Percentiles rank a stretch among this genome's conserved stretches.
Evolutionary conservation across 2,329 filamentous ascomycete genomes (phyloP).

Genomic region (Pseudogymnoascus sp.): DNA sequence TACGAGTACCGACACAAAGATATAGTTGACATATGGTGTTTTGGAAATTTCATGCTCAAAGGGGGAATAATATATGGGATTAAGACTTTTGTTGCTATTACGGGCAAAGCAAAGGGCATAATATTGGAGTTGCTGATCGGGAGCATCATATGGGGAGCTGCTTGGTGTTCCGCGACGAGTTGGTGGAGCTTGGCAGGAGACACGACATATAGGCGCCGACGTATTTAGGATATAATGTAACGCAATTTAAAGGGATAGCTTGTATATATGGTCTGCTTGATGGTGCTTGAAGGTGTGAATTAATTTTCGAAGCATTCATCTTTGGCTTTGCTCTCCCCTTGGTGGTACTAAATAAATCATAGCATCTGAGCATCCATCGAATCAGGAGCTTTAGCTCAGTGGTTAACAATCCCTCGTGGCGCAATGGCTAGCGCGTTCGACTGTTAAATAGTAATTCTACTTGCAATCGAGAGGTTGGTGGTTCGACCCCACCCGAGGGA

Average conservation of each 20-base stretch:
- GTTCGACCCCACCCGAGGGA: conserved; percentile 10
- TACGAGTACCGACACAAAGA: not conserved
- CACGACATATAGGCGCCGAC: not conserved
- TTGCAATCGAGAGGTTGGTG: conserved; percentile 10
- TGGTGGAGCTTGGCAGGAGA: not conserved
- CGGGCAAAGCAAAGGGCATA: not conserved
- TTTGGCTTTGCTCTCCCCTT: not conserved
- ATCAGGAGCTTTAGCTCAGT: not conserved
- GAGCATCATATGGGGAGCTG: not conserved
- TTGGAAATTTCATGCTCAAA: not conserved
- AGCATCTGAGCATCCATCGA: not conserved
- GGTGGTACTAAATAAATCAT: not conserved
- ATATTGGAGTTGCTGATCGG: not conserved
- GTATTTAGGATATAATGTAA: not conserved
- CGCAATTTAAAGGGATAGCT: not conserved
- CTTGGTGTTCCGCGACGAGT: not conserved
- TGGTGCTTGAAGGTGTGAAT: not conserved
- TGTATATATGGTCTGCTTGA: not conserved
- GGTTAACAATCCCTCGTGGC: conserved; percentile 9
- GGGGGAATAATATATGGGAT: conserved; percentile 1
- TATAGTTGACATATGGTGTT: not conserved
- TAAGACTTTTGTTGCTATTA: not conserved
- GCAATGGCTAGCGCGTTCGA: conserved; percentile 11
- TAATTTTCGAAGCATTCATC: not conserved
- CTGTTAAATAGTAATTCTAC: conserved; percentile 3